Evolutionary conservation across 495 filamentous ascomycete species (phyloP), one percentile per base, ranked within the genome.

Genomic region (Halenospora varia): DNA sequence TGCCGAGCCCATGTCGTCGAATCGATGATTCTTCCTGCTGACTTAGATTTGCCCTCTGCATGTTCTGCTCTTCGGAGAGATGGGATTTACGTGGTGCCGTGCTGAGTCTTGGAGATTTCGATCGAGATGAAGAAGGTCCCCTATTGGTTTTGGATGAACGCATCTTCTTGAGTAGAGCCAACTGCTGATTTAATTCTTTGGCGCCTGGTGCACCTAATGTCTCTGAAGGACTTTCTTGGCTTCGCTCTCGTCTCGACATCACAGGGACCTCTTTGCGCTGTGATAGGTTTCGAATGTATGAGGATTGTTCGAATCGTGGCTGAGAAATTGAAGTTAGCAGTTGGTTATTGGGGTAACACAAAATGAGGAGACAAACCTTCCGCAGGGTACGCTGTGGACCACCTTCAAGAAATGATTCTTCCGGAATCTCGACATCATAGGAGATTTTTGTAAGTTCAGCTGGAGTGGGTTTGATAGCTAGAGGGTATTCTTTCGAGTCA

Each of bases 401-500:
- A 45, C n/a, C 17, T 45, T 29, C 55, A 24, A 25, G n/a, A 10
- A 51, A 15, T 17, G 29, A 17, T 35, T 44, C 47, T 15, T 84
- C 71, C 55, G 79, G 75, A 29, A 81, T 83, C 20, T 85, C 84
- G 17, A 91, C 69, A 50, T 88, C 83, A 62, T 95, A 92, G 47
- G 77, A 82, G 61, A 97, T 77, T 17, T 81, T 83, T 59, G 82
- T 84, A 39, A 98, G 70, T 41, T 84, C 83, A 13, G 80, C 77
- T 13, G 94, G 94, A 3, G 93, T 96, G 0, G 88, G 86, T 19
- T 85, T 82, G 42, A 78, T 75, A 47, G 94, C 95, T 35, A 99
- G 77, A 48, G 95, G 95, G 70, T 92, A 99, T 60, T 89, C 79
- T 66, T 96, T 93, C 9, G 88, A 77, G 71, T 97, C 93, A 48